These are phyloP conservation scores for Candida pseudoviswanathii DNA, from an alignment of 1,139 yeast species.

Conservation along the genomic window DNA sequence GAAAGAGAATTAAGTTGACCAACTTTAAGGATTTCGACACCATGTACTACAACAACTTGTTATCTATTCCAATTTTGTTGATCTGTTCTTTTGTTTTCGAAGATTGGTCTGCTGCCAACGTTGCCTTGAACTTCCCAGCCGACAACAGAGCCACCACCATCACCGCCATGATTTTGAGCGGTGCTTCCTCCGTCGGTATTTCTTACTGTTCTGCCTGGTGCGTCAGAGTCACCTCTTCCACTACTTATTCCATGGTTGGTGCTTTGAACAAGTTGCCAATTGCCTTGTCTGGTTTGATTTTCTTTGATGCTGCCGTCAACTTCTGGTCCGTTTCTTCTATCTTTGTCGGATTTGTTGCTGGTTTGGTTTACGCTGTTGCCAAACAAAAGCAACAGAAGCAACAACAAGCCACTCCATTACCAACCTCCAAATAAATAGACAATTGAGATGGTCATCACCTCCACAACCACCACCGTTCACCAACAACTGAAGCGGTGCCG, in stretches of 20 bases:
- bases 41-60: conserved; percentile 94
- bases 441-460: background rate
- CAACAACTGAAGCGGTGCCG: background rate
- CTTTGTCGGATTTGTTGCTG: conserved; percentile 89
- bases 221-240: conserved; percentile 97
- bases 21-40: conserved; percentile 98
- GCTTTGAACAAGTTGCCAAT: conserved; percentile 97
- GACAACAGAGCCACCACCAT: conserved; percentile 68
- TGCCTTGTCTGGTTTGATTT: conserved; percentile 89
- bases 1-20: conserved; percentile 95
- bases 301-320: conserved; percentile 94
- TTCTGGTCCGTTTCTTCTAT: conserved; percentile 90
- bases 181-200: conserved; percentile 92
- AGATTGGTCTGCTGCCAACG: conserved; percentile 87
- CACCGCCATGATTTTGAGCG: conserved; percentile 85
- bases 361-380: conserved; percentile 91
- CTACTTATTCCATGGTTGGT: conserved; percentile 99
- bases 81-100: conserved; percentile 75
- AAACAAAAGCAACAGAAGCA: conserved; percentile 72
- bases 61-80: conserved; percentile 86
- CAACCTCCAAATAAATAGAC: conserved; percentile 14
- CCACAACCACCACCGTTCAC: background rate
- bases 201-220: conserved; percentile 99
- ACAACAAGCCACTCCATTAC: conserved; percentile 23
- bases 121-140: conserved; percentile 75